A percentile compares a stretch with the other conserved stretches of the same genome.
These are phyloP conservation scores for Saccharomycopsis sp. DNA, from an alignment of 805 yeast species.

Conservation along the genomic window DNA sequence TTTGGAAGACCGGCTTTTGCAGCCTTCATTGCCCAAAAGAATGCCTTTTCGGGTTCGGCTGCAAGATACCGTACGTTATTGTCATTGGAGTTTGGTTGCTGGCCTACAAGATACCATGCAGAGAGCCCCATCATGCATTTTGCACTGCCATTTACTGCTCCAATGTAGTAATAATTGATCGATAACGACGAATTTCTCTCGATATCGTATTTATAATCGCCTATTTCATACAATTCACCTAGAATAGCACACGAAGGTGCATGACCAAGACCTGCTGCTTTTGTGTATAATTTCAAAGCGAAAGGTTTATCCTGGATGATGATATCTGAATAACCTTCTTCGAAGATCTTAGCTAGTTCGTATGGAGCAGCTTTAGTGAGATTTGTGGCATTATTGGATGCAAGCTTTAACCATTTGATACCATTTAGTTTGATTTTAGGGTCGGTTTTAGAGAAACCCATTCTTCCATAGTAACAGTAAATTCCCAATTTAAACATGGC, in stretches of 20 bases:
- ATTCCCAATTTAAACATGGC: constrained; percentile 91
- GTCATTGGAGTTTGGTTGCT: constrained; percentile 42
- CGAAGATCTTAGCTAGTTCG: constrained; percentile 80
- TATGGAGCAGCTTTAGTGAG: constrained; percentile 85
- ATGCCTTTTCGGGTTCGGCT: constrained; percentile 76
- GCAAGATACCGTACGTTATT: constrained; percentile 39
- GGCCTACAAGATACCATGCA: constrained; percentile 93
- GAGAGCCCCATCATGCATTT: constrained; percentile 87
- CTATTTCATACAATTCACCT: constrained; percentile 81
- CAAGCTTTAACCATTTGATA: constrained; percentile 85
- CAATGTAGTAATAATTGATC: constrained; percentile 85
- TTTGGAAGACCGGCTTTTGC: constrained; percentile 71
- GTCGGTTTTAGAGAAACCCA: constrained; percentile 66
- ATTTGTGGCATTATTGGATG: constrained; percentile 75
- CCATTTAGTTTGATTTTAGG: constrained; percentile 73
- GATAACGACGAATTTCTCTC: constrained; percentile 37
- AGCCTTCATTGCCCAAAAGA: constrained; percentile 88
- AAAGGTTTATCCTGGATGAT: constrained; percentile 76
- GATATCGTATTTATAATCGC: constrained; percentile 26
- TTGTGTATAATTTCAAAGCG: constrained; percentile 77
- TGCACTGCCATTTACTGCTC: constrained; percentile 82
- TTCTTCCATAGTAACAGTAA: constrained; percentile 72
- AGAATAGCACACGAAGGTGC: constrained; percentile 68
- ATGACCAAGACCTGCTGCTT: constrained; percentile 85
- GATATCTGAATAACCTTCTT: constrained; percentile 78